Evolutionary conservation across 257 asterid species (phyloP).

Genomic region (Marsdenia floribunda): DNA sequence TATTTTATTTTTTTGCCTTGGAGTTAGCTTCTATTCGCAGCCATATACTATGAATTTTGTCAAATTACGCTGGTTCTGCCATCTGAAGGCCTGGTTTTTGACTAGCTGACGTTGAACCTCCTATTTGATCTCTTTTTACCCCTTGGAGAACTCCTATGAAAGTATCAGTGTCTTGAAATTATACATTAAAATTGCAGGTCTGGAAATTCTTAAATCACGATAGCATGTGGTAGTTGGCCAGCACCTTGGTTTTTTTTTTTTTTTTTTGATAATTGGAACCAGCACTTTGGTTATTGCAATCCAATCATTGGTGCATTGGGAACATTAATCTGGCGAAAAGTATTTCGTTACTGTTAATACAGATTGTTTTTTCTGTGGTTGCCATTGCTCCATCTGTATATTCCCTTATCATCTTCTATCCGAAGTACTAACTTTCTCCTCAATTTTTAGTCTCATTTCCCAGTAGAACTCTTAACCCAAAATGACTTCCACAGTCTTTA

Average conservation of each 20-base stretch:
- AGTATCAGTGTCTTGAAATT: neutral
- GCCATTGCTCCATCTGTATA: neutral
- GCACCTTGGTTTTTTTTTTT: too few relatives aligned
- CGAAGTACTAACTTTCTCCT: neutral
- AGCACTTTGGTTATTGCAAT: neutral
- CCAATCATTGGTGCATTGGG: neutral
- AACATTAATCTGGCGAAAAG: neutral
- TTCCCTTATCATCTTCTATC: neutral
- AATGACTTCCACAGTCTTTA: constrained; percentile 13
- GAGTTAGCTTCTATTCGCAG: neutral
- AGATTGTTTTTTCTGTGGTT: neutral
- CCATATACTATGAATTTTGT: neutral
- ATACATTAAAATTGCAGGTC: neutral
- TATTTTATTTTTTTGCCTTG: neutral
- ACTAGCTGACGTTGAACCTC: neutral
- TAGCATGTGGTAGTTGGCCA: too few relatives aligned
- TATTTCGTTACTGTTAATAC: neutral
- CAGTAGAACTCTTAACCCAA: neutral
- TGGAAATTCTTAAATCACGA: neutral
- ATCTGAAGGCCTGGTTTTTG: neutral
- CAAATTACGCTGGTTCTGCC: neutral
- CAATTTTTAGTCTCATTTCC: neutral
- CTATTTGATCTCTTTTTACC: neutral
- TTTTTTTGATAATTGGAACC: too few relatives aligned
- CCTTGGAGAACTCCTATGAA: neutral